phyloP scores from a whole-genome alignment of 768 basidiomycete species.

The Mycena belliarum region DNA sequence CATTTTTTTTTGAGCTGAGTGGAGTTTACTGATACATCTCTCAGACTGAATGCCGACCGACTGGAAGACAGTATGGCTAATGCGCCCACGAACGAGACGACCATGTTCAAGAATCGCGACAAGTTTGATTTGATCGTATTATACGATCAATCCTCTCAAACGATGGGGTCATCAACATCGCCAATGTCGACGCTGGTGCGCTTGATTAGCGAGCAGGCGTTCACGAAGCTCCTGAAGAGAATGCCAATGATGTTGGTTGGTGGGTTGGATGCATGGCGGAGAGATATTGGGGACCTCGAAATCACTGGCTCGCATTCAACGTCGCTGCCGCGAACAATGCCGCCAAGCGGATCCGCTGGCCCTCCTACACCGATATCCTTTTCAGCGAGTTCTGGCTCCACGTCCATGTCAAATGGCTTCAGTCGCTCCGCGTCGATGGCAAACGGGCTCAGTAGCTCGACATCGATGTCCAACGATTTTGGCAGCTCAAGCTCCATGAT shows the following conservation, averaged over 20 bases:
- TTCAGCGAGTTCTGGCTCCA: conserved; percentile 4
- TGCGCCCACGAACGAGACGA: conserved; percentile 67
- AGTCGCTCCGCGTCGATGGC: neutral
- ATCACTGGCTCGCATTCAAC: conserved; percentile 28
- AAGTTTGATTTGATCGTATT: conserved; percentile 88
- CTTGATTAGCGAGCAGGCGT: conserved; percentile 74
- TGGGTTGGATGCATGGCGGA: conserved; percentile 82
- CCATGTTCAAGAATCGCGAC: conserved; percentile 81
- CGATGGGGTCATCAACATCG: conserved; percentile 47
- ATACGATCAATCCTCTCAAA: conserved; percentile 70
- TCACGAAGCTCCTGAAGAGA: conserved; percentile 68
- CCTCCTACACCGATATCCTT: conserved; percentile 24
- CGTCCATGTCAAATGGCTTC: conserved; percentile 15
- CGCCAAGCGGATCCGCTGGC: conserved; percentile 19
- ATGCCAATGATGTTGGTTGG: conserved; percentile 84
- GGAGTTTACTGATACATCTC: conserved; percentile 3
- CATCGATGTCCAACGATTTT: conserved; percentile 11
- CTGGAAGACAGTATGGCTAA: conserved; percentile 78
- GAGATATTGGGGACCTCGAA: conserved; percentile 48
- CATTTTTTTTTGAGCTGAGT: neutral
- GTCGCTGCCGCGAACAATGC: conserved; percentile 24
- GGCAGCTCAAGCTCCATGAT: conserved; percentile 17
- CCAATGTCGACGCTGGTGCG: conserved; percentile 62
- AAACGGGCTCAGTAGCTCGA: conserved; percentile 1
- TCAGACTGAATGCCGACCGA: conserved; percentile 62